Conservation (phyloP, 495 filamentous ascomycete species). For the Gamarada debralockiae region DNA sequence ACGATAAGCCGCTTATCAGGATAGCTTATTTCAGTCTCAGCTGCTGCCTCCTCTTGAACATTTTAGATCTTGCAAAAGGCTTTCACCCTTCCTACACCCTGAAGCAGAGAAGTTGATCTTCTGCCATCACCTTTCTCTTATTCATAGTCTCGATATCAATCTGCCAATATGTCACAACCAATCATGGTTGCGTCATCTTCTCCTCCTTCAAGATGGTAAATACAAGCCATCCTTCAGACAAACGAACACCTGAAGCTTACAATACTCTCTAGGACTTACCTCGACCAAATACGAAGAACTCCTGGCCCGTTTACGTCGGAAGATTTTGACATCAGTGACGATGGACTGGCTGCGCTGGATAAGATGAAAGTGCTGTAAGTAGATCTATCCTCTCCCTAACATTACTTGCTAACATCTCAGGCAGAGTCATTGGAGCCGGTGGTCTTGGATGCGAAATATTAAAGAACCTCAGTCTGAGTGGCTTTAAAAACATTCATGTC, state of each 20-base stretch:
- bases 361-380: conserved; percentile 68
- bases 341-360: conserved; percentile 55
- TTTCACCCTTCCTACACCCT: too few relatives aligned
- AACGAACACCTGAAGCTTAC: not conserved
- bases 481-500: conserved; percentile 96
- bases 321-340: conserved; percentile 60
- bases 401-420: conserved; percentile 13
- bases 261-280: conserved; percentile 58
- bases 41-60: too few relatives aligned
- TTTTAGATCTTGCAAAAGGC: too few relatives aligned
- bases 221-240: not conserved
- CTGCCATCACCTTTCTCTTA: too few relatives aligned
- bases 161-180: conserved; percentile 22
- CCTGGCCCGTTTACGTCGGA: conserved; percentile 75
- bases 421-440: conserved; percentile 65
- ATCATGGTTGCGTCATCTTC: conserved; percentile 26
- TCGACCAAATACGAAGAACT: conserved; percentile 72
- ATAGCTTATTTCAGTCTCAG: too few relatives aligned
- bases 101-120: too few relatives aligned
- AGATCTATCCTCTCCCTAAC: not conserved
- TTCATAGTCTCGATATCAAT: too few relatives aligned
- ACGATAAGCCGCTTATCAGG: too few relatives aligned
- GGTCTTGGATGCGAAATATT: conserved; percentile 95
- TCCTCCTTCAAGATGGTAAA: conserved; percentile 11
- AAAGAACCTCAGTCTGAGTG: conserved; percentile 92